These are phyloP conservation scores for Lipomyces chichibuensis DNA, from an alignment of 805 yeast genomes.

Conservation along the genomic window DNA sequence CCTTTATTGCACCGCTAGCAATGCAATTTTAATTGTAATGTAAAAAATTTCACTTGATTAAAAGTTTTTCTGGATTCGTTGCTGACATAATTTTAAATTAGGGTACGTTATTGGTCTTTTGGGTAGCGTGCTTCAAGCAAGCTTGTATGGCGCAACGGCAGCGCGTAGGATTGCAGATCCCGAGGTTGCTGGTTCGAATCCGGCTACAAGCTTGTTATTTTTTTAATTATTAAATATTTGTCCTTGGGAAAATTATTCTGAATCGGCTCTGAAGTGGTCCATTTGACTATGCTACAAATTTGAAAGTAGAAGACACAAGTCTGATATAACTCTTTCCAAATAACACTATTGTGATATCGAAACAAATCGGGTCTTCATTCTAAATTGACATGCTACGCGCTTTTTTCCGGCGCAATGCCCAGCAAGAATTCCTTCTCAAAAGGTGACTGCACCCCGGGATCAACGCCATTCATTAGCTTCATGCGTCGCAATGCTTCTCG, in stretches of 20 bases:
- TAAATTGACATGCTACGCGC: too few relatives aligned
- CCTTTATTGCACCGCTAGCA: too few relatives aligned
- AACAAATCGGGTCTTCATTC: too few relatives aligned
- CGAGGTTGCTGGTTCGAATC: constrained; percentile 38
- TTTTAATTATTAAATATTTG: not conserved
- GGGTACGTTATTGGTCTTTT: not conserved
- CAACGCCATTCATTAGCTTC: constrained; percentile 4
- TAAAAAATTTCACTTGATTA: too few relatives aligned
- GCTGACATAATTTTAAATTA: not conserved
- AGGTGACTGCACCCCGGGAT: not conserved
- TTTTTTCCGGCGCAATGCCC: not conserved
- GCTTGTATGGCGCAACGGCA: constrained; percentile 38
- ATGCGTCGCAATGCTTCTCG: constrained; percentile 24
- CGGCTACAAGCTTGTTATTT: constrained; percentile 33
- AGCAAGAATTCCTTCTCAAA: constrained; percentile 9
- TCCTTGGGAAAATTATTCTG: too few relatives aligned
- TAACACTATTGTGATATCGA: too few relatives aligned
- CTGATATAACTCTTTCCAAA: too few relatives aligned
- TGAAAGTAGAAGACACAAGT: too few relatives aligned
- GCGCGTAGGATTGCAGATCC: constrained; percentile 39
- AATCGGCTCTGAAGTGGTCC: too few relatives aligned
- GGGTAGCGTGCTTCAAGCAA: not conserved
- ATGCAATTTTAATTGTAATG: too few relatives aligned
- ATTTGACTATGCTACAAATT: too few relatives aligned
- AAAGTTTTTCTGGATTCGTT: not conserved